phyloP scores from a whole-genome alignment of 2,329 filamentous ascomycete genomes.

The Aspergillus neotritici region DNA sequence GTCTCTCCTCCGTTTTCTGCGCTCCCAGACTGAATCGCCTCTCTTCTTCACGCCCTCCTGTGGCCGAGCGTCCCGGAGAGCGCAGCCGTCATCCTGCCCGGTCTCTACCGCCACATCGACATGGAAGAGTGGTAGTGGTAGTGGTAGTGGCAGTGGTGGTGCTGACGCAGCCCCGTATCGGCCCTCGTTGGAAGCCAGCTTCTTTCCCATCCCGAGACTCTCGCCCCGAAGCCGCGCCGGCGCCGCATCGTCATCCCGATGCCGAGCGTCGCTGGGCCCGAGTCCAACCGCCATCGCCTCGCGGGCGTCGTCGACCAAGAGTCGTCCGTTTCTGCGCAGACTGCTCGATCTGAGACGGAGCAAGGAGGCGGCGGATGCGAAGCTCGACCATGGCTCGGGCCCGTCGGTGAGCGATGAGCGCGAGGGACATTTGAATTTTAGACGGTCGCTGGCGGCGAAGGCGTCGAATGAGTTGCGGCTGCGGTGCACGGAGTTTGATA shows the following conservation, averaged over 20 bases:
- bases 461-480: constrained; percentile 78
- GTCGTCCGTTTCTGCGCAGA: constrained; percentile 31
- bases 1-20: constrained; percentile 65
- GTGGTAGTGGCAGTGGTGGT: too few relatives aligned
- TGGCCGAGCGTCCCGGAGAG: constrained; percentile 12
- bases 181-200: constrained; percentile 25
- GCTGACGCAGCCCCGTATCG: constrained; percentile 16
- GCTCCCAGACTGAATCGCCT: constrained; percentile 60
- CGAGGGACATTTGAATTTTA: constrained; percentile 60
- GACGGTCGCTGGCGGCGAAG: constrained; percentile 66
- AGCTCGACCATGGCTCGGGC: constrained; percentile 51
- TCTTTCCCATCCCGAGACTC: constrained; percentile 20
- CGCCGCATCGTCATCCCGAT: constrained; percentile 7
- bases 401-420: constrained; percentile 55
- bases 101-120: constrained; percentile 16
- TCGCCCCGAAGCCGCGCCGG: constrained; percentile 7
- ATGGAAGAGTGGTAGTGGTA: constrained; percentile 18
- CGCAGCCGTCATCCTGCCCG: constrained; percentile 7
- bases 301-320: constrained; percentile 29
- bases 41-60: constrained; percentile 45
- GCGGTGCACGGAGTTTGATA: constrained; percentile 91
- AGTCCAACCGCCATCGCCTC: constrained; percentile 10
- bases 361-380: constrained; percentile 34
- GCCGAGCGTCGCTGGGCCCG: constrained; percentile 7
- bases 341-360: constrained; percentile 32